Evolutionary conservation across 139 green algal species (phyloP).

Genomic region (Ostreobium quekettii): DNA sequence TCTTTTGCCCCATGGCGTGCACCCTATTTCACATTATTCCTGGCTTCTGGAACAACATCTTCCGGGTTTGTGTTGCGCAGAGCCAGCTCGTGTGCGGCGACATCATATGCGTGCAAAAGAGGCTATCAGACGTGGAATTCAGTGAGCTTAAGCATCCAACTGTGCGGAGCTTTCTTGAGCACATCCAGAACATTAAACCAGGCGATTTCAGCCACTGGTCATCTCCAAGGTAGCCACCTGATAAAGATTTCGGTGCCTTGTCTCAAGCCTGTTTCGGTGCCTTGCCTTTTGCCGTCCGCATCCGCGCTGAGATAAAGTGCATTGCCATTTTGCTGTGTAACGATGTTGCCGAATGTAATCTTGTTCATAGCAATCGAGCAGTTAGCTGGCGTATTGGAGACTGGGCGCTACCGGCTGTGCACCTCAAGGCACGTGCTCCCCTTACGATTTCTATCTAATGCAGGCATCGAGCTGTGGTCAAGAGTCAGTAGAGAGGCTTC

Average conservation of each 20-base stretch:
- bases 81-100: slow-evolving; percentile 1
- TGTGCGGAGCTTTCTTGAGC: slow-evolving; percentile 54
- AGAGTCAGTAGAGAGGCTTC: too few species aligned
- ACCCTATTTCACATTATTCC: too few species aligned
- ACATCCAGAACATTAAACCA: slow-evolving; percentile 46
- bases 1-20: too few species aligned
- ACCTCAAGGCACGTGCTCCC: too few species aligned
- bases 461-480: too few species aligned
- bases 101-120: slow-evolving; percentile 4
- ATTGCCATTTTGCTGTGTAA: too few species aligned
- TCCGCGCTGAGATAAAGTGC: neutral
- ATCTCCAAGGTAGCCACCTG: slow-evolving; percentile 1
- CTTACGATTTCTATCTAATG: too few species aligned
- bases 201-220: slow-evolving; percentile 15
- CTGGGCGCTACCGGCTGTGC: too few species aligned
- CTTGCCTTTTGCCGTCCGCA: neutral
- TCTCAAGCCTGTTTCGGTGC: neutral
- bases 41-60: too few species aligned
- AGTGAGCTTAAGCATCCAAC: slow-evolving; percentile 20
- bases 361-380: too few species aligned
- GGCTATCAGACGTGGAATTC: neutral
- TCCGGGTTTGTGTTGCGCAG: neutral
- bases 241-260: neutral
- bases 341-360: too few species aligned
- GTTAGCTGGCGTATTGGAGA: too few species aligned